A percentile compares a stretch with the other conserved stretches of the same genome.
phyloP scores from a whole-genome alignment of 2,329 filamentous ascomycete species.

The Monosporascus sp. region DNA sequence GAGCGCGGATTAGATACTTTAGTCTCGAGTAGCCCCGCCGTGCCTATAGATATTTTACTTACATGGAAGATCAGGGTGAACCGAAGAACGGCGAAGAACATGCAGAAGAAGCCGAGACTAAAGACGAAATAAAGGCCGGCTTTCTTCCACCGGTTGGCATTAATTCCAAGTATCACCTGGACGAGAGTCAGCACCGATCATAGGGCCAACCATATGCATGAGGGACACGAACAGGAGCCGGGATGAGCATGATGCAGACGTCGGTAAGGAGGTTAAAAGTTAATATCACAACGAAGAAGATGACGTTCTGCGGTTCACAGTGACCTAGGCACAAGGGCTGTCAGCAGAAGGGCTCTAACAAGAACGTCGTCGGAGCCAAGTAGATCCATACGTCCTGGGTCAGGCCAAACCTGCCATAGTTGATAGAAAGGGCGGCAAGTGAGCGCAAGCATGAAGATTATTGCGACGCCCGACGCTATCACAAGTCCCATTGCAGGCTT shows the following conservation, averaged over 20 bases:
- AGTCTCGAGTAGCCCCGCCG: conserved; percentile 16
- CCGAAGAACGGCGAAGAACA: conserved; percentile 5
- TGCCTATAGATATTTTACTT: neutral
- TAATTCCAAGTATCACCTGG: conserved; percentile 3
- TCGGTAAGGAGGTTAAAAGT: conserved; percentile 7
- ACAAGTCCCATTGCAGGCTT: conserved; percentile 29
- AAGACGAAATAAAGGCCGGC: conserved; percentile 4
- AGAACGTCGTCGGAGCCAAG: neutral
- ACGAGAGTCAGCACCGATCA: neutral
- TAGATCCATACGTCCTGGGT: conserved; percentile 29
- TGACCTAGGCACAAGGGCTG: conserved; percentile 3
- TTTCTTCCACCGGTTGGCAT: conserved; percentile 2
- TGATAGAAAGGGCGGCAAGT: conserved; percentile 29
- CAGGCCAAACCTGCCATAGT: conserved; percentile 31
- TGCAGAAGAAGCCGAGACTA: conserved; percentile 6
- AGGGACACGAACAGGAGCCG: conserved; percentile 2
- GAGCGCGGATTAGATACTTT: conserved; percentile 8
- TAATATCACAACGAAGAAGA: conserved; percentile 5
- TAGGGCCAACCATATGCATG: neutral
- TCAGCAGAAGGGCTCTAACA: neutral
- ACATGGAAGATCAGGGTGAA: conserved; percentile 6
- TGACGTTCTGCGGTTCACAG: conserved; percentile 6
- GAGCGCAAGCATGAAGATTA: conserved; percentile 21
- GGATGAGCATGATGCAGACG: conserved; percentile 6
- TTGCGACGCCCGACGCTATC: conserved; percentile 16